Evolutionary conservation across 345 rosid genomes (phyloP).

Genomic region (Streptanthus diversifolius): DNA sequence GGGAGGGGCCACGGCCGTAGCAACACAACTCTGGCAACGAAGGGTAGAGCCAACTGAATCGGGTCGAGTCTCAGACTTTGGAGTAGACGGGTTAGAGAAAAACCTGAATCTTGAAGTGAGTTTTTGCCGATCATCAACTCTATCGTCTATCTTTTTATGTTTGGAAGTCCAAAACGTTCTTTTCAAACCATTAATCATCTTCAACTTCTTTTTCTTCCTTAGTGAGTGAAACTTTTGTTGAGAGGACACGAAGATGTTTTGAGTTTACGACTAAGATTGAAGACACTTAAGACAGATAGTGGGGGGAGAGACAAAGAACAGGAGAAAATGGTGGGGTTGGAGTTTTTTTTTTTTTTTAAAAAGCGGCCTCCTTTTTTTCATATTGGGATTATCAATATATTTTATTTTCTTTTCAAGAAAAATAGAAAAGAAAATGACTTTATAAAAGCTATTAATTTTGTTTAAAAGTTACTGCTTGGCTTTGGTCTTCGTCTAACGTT

Average conservation of each 20-base stretch:
- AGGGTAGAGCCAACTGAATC: constrained; percentile 40
- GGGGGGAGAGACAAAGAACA: constrained; percentile 14
- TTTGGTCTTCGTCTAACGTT: constrained; percentile 17
- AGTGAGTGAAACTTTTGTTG: neutral
- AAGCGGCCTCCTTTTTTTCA: neutral
- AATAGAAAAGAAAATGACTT: neutral
- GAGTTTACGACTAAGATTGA: neutral
- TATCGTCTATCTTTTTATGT: constrained; percentile 49
- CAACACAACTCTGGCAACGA: constrained; percentile 52
- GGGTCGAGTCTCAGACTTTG: constrained; percentile 50
- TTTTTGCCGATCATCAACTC: constrained; percentile 28
- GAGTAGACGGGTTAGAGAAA: constrained; percentile 83
- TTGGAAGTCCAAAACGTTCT: constrained; percentile 76
- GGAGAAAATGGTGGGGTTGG: constrained; percentile 31
- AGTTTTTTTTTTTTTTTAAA: neutral
- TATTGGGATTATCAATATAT: constrained; percentile 34
- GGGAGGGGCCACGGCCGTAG: constrained; percentile 22
- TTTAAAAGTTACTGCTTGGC: constrained; percentile 31
- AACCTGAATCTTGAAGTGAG: constrained; percentile 59
- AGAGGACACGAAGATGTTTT: neutral
- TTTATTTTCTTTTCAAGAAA: neutral
- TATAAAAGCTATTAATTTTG: neutral
- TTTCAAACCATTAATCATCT: constrained; percentile 80
- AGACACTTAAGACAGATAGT: constrained; percentile 11
- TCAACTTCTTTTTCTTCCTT: neutral